These are phyloP conservation scores for Ceratopteris richardii DNA, from an alignment of 75 land plant species.

Conservation along the genomic window DNA sequence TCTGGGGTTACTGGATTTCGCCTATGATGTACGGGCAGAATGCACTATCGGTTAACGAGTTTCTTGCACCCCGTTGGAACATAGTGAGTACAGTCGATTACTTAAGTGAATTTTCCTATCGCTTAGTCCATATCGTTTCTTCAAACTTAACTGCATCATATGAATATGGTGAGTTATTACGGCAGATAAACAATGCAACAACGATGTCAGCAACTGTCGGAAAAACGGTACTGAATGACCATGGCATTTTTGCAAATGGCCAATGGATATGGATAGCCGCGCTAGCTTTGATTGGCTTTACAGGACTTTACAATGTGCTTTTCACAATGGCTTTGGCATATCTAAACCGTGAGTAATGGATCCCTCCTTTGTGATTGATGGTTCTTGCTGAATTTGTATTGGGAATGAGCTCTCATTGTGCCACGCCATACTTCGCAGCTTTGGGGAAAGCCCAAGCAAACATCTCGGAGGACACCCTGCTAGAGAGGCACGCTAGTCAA, in stretches of 20 bases:
- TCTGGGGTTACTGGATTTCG: slow-evolving; percentile 36
- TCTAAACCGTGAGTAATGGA: slow-evolving; percentile 53
- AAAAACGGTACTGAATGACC: slow-evolving; percentile 20
- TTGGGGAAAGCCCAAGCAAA: slow-evolving; percentile 52
- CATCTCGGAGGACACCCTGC: slow-evolving; percentile 46
- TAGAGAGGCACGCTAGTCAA: slow-evolving; percentile 30
- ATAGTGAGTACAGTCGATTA: too few species aligned
- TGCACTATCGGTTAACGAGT: slow-evolving; percentile 15
- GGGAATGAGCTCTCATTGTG: too few species aligned
- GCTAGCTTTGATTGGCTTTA: slow-evolving; percentile 53
- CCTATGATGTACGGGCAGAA: slow-evolving; percentile 25
- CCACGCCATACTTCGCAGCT: slow-evolving; percentile 27
- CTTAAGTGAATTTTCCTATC: neutral
- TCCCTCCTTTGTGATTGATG: neutral
- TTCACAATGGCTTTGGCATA: slow-evolving; percentile 42
- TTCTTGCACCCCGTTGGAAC: slow-evolving; percentile 22
- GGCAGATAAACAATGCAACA: neutral
- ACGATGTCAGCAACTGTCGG: slow-evolving; percentile 25
- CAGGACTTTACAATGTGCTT: slow-evolving; percentile 47
- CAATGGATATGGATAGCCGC: slow-evolving; percentile 81
- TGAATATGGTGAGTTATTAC: neutral
- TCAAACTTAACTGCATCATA: neutral
- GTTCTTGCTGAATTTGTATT: neutral
- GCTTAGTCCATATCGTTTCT: neutral
- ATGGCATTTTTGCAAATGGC: slow-evolving; percentile 32